Conservation (phyloP, 2,329 filamentous ascomycete species). For the Plectosphaerella sp. region DNA sequence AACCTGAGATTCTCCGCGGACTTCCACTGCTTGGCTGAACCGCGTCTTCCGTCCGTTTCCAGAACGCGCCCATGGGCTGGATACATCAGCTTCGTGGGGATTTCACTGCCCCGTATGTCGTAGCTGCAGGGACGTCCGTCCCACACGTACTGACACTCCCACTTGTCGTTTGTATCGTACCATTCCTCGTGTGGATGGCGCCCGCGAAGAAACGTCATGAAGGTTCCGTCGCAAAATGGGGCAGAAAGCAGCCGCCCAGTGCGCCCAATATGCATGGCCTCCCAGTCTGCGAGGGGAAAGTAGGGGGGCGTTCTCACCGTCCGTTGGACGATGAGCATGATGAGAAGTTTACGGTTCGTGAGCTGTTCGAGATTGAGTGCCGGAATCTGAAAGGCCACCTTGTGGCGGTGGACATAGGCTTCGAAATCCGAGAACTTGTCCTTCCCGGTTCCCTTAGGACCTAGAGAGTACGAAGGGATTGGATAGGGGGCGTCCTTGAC, state of each 20-base stretch:
- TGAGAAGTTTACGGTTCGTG: not conserved
- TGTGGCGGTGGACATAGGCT: not conserved
- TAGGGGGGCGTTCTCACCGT: not conserved
- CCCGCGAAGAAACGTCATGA: constrained; percentile 1
- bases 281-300: constrained; percentile 5
- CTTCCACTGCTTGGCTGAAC: too few relatives aligned
- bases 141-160: too few relatives aligned
- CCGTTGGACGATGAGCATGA: constrained; percentile 2
- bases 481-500: too few relatives aligned
- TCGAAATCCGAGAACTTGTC: not conserved
- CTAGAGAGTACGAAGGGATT: not conserved
- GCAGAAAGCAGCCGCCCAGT: not conserved
- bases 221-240: constrained; percentile 2
- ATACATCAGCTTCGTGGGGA: too few relatives aligned
- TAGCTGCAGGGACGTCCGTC: too few relatives aligned
- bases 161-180: too few relatives aligned
- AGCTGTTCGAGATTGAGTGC: constrained; percentile 4
- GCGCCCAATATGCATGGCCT: not conserved
- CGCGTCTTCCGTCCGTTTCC: too few relatives aligned
- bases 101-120: too few relatives aligned
- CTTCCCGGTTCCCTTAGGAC: not conserved
- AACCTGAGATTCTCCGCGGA: too few relatives aligned
- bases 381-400: constrained; percentile 1
- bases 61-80: too few relatives aligned
- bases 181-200: too few relatives aligned